Evolutionary conservation across 2,329 filamentous ascomycete genomes (phyloP).

Genomic region (Fusarium dimerum): DNA sequence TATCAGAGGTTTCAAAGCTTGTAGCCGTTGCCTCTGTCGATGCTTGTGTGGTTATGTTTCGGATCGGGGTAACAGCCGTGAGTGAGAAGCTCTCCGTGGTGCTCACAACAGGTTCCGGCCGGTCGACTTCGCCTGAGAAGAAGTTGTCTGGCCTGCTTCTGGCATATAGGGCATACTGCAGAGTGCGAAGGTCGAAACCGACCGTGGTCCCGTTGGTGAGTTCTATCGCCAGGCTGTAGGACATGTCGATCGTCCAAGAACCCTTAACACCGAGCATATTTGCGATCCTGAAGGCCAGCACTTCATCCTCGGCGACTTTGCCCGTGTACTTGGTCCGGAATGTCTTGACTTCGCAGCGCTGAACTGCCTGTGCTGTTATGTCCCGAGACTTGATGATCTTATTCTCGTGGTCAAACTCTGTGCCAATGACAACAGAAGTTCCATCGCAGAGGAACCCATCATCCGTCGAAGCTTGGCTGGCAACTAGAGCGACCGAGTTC

Average conservation of each 20-base stretch:
- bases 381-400: neutral
- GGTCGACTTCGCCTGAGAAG: too few relatives aligned
- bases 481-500: constrained; percentile 4
- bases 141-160: too few relatives aligned
- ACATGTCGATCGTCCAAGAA: constrained; percentile 38
- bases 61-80: neutral
- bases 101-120: constrained; percentile 1
- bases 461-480: constrained; percentile 1
- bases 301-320: neutral
- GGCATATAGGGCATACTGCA: too few relatives aligned
- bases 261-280: constrained; percentile 1
- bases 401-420: constrained; percentile 1
- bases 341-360: constrained; percentile 1
- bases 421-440: neutral
- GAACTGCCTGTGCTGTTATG: neutral
- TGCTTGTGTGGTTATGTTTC: neutral
- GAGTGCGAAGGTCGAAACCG: too few relatives aligned
- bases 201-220: too few relatives aligned
- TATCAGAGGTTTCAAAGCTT: neutral
- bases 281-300: neutral
- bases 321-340: neutral
- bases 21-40: neutral
- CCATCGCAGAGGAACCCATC: constrained; percentile 2
- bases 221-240: too few relatives aligned
- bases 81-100: neutral